phyloP scores from a whole-genome alignment of 495 filamentous ascomycete genomes.

The Apiosordaria backusii region DNA sequence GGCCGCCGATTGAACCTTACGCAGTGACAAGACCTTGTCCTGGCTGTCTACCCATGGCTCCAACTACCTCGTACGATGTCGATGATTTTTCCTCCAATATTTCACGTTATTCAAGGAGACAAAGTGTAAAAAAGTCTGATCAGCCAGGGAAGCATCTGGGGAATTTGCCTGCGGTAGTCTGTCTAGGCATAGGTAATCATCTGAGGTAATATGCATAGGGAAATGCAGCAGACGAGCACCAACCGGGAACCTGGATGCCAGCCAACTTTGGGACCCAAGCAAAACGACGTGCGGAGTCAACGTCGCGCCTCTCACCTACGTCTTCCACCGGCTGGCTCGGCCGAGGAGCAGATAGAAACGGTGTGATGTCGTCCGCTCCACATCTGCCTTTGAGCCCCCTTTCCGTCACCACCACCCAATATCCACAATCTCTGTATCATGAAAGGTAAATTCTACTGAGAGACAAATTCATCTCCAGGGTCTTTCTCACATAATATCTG shows the following conservation, averaged over 20 bases:
- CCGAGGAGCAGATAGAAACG: background rate
- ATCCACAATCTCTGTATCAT: background rate
- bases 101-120: background rate
- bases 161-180: no score
- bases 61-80: background rate
- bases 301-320: no score
- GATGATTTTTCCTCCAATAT: background rate
- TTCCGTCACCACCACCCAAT: background rate
- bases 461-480: no score
- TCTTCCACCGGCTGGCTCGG: background rate
- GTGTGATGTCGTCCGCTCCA: no score
- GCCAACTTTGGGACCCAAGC: background rate
- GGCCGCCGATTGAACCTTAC: background rate
- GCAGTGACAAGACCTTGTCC: background rate
- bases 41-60: background rate
- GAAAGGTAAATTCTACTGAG: background rate
- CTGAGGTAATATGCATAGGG: no score
- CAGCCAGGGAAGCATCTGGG: no score
- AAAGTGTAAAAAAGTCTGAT: no score
- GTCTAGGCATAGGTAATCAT: no score
- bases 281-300: no score
- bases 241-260: background rate
- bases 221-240: background rate
- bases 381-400: no score
- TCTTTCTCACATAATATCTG: background rate